Base-by-base conservation (phyloP, 768 basidiomycete species). In the Steccherinum ochraceum region DNA sequence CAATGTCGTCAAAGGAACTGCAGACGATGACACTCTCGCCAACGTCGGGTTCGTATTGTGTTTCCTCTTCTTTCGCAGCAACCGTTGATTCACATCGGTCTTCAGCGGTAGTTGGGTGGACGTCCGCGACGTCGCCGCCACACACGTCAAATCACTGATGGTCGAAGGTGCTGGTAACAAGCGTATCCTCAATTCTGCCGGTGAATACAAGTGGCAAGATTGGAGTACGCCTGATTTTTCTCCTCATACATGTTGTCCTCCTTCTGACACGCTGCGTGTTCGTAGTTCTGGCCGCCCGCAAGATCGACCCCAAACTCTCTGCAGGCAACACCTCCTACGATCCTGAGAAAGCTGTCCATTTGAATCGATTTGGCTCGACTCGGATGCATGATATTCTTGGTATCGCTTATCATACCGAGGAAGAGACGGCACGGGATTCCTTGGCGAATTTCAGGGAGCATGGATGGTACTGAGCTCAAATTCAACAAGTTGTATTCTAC, bases 121-220 rank as follows among this genome's bases (percentile, higher is more conserved):
- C 46, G 78, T 80, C 5, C 72, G 78, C 2, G 79, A 82, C 59
- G 58, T 78, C 25, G 80, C 76, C 0, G 59, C 65, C 11, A 79
- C 76, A 0, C 82, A 84, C 55, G 69, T 72, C 1, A 60, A 66
- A 4, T 77, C 79, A 3, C 60, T 87, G 25, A 70, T 72, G 48
- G 73, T 70, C 47, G 69, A 73, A 35, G 71, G 65, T 2, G 82
- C 81, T 0, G 75, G 73, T 2, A 77, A 77, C 1, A 69, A 84
- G 50, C 67, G 84, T 24, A 74, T 85, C 56, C 71, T 84, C 56
- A 53, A 77, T 27, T 64, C 63, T 16, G 66, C 60, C 4, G 50
- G 50, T 26, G 44, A 21, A 4, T 51, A 35, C 23, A 45, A 35
- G 27, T 48, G 47, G 47, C 47, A 48, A 35, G 47, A 48, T 19